Base-by-base conservation (phyloP, 2,329 filamentous ascomycete genomes). In the Fusarium verrucosum region DNA sequence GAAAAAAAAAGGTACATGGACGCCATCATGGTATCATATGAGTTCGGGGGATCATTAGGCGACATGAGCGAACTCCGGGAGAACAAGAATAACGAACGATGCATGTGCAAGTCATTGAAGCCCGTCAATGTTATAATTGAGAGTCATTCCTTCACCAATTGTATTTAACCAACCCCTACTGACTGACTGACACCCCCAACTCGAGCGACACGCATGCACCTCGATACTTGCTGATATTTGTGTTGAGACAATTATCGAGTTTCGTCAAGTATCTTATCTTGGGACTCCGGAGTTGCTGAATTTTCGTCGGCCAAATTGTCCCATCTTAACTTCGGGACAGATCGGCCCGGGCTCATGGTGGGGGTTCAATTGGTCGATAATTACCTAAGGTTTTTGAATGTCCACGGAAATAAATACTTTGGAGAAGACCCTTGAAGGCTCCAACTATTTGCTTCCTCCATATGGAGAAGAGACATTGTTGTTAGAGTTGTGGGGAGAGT, bases 21-120 rank as follows among this genome's bases (percentile, higher is more conserved):
- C 37, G 28, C 53, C 64, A 66, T 66, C 54, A 66, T 66, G 64
- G 56, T 65, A 65, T 46, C 62, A 66, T 55, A 25, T 25, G 45
- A 47, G 30, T 64, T 67, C 65, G 65, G 65, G 65, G 37, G 44
- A 67, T 68, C 65, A 67, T 67, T 67, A 44, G 40, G 65, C 65
- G 64, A 67, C 45, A 68, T 51, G 38, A 67, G 64, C 64, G 65
- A 67, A 67, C 45, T 57, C 60, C 55, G 50, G 47, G 25, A 23
- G 42, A 62, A 49, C 38, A 50, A 60, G 23, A 47, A 35, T 36
- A 59, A 40, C 36, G 16, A 45, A 41, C 10, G 16, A 47, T 22
- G 36, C 30, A 49, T 52, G 41, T 43, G 20, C 26, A 57, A 36
- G 33, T 44, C 32, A 30, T 7, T 33, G 20, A 35, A 14, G 19